Evolutionary conservation across 2,329 filamentous ascomycete species (phyloP), one percentile per base, ranked within the genome.

Genomic region (Cryoendolithus antarcticus): DNA sequence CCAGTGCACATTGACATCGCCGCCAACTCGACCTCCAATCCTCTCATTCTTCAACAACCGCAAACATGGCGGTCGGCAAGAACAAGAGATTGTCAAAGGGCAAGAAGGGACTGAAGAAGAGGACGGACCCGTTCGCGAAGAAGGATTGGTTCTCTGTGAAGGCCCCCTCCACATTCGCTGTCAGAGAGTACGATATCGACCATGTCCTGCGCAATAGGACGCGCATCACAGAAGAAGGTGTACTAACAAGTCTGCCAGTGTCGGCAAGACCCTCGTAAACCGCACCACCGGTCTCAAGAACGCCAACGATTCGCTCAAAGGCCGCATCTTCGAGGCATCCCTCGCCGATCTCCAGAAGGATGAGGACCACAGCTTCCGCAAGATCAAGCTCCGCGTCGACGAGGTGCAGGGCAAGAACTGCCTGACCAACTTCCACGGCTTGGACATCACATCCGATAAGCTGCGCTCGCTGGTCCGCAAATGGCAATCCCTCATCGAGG

Each of bases 61-160:
- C 53, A 53, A 60, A 48, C 53, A 61, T 86, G 81, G 81, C 81
- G 75, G 81, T 86, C 69, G 81, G 81, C 74, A 86, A 86, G 85
- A 98, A 98, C 82, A 98, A 98, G 86, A 86, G 91, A 78, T 80
- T 98, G 75, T 96, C 91, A 56, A 98, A 98, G 80, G 91, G 91
- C 75, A 98, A 96, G 86, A 98, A 98, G 81, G 89, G 91, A 70
- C 77, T 96, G 67, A 96, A 96, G 86, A 96, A 98, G 89, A 89
- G 89, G 75, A 89, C 88, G 62, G 91, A 98, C 70, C 89, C 91
- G 62, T 96, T 96, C 77, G 78, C 88, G 62, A 47, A 89, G 67
- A 98, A 98, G 79, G 91, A 96, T 69, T 96, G 93, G 85, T 98
- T 88, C 75, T 84, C 82, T 62, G 80, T 98, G 71, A 96, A 96